Conservation (phyloP, 805 yeast genomes). For the Metschnikowia drakensbergensis region DNA sequence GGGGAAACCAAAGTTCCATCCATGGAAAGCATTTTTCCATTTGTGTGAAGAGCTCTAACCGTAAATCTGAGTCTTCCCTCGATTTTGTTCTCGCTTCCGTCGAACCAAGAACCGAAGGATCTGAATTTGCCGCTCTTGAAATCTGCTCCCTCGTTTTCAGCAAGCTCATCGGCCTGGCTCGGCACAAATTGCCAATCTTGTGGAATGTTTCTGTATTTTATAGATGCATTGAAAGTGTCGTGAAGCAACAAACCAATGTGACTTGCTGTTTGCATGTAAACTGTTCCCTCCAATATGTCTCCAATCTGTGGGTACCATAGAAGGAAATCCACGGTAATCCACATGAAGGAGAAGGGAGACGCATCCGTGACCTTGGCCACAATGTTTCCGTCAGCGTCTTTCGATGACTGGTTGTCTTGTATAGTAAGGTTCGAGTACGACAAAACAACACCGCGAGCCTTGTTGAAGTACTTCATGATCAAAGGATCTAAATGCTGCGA, state of each 20-base stretch:
- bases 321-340: slow-evolving; percentile 79
- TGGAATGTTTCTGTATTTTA: slow-evolving; percentile 85
- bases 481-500: slow-evolving; percentile 88
- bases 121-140: slow-evolving; percentile 31
- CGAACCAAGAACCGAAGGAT: slow-evolving; percentile 86
- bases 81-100: slow-evolving; percentile 64
- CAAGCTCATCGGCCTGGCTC: slow-evolving; percentile 61
- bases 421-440: slow-evolving; percentile 62
- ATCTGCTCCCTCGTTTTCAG: slow-evolving; percentile 18
- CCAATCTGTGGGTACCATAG: slow-evolving; percentile 92
- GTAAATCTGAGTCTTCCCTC: slow-evolving; percentile 82
- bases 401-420: slow-evolving; percentile 1
- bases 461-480: slow-evolving; percentile 73
- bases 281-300: slow-evolving; percentile 79
- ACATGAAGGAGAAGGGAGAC: slow-evolving; percentile 82
- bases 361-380: slow-evolving; percentile 70
- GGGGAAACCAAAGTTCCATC: slow-evolving; percentile 80
- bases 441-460: slow-evolving; percentile 78
- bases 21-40: slow-evolving; percentile 79
- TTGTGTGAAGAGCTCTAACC: slow-evolving; percentile 65
- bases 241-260: slow-evolving; percentile 89
- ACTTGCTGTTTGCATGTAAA: slow-evolving; percentile 89
- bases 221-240: slow-evolving; percentile 93
- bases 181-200: slow-evolving; percentile 80
- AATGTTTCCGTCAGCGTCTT: slow-evolving; percentile 41